Percentiles rank a stretch among this genome's conserved stretches.
These are phyloP conservation scores for Amphicarpaea edgeworthii DNA, from an alignment of 306 rosid species.

Conservation along the genomic window DNA sequence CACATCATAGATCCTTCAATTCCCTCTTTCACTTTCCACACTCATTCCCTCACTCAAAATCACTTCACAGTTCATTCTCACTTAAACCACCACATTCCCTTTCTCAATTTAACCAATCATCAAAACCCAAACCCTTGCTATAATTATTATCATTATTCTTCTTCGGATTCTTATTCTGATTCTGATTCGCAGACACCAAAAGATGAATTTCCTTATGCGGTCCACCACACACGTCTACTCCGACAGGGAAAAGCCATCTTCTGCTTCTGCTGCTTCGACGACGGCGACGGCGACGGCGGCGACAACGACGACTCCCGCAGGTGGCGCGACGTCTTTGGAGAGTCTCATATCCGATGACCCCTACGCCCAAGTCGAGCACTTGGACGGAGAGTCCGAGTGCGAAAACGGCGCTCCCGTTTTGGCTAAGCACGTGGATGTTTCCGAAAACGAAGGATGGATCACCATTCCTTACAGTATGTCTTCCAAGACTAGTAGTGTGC, in stretches of 20 bases:
- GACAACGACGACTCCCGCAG: constrained; percentile 8
- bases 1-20: background rate
- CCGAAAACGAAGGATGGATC: constrained; percentile 93
- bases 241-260: constrained; percentile 53
- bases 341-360: constrained; percentile 65
- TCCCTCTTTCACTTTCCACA: background rate
- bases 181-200: constrained; percentile 14
- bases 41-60: background rate
- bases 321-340: constrained; percentile 65
- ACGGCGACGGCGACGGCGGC: background rate
- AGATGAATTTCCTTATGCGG: constrained; percentile 84
- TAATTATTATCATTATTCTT: background rate
- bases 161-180: background rate
- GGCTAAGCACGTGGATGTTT: constrained; percentile 79
- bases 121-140: background rate
- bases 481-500: constrained; percentile 19
- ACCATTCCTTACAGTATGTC: constrained; percentile 83
- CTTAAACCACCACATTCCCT: background rate
- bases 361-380: constrained; percentile 54
- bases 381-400: constrained; percentile 55
- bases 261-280: constrained; percentile 50
- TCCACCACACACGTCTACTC: constrained; percentile 58
- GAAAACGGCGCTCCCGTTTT: constrained; percentile 56
- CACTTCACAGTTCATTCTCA: background rate
- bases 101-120: background rate